Evolutionary conservation across 345 rosid genomes (phyloP).

Genomic region (Salix suchowensis): DNA sequence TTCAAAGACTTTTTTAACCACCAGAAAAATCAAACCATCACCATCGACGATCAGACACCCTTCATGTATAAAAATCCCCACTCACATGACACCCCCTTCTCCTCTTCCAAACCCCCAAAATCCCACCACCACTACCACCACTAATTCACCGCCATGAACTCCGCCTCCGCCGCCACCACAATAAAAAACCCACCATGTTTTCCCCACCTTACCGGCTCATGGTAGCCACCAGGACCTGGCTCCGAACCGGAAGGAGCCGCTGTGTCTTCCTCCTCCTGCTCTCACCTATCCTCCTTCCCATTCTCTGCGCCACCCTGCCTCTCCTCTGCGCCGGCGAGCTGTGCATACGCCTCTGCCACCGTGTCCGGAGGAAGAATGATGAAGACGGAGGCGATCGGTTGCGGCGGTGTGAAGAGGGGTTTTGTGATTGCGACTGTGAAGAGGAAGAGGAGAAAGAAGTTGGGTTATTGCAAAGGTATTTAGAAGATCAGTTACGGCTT

Average conservation of each 20-base stretch:
- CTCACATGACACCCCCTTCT: neutral
- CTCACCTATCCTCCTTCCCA: slow-evolving; percentile 55
- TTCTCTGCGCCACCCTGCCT: slow-evolving; percentile 49
- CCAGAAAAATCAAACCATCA: neutral
- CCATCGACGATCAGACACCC: neutral
- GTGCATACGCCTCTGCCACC: slow-evolving; percentile 32
- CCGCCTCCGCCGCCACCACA: slow-evolving; percentile 8
- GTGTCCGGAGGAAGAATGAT: slow-evolving; percentile 5
- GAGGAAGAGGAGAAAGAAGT: slow-evolving; percentile 26
- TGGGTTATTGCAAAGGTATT: slow-evolving; percentile 52
- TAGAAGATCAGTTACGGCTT: slow-evolving; percentile 57
- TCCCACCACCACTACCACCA: neutral
- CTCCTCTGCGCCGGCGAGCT: slow-evolving; percentile 46
- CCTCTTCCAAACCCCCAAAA: neutral
- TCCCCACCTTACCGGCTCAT: slow-evolving; percentile 23
- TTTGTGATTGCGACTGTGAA: slow-evolving; percentile 18
- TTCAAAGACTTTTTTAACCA: too few species aligned
- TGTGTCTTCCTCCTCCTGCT: slow-evolving; percentile 42
- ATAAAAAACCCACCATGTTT: neutral
- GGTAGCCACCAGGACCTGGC: slow-evolving; percentile 41
- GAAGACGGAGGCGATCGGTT: slow-evolving; percentile 35
- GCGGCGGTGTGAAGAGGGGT: slow-evolving; percentile 56
- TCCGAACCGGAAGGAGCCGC: slow-evolving; percentile 45
- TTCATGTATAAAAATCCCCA: slow-evolving; percentile 2
- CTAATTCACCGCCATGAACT: neutral